Base-by-base conservation (phyloP, 768 basidiomycete species). In the Holtermannia corniformis region DNA sequence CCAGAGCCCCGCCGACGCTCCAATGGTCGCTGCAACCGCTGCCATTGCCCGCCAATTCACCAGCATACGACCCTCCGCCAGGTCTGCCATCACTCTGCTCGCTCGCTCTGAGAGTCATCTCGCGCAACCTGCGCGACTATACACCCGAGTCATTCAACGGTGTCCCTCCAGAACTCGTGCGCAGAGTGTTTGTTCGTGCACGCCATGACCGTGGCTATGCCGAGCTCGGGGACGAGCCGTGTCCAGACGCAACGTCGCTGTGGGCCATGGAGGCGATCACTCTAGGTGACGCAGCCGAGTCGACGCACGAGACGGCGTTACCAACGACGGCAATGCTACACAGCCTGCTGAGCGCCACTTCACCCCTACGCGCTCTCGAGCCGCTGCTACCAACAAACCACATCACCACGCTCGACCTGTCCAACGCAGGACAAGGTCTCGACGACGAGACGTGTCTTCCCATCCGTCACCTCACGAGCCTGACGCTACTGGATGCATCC, bases 141-240 rank as follows among this genome's bases (percentile, higher is more conserved):
- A 42, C 55, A 11, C 49, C 59, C 2, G 23, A 47, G 5, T 49
- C 52, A 2, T 62, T 68, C 46, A 24, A 37, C 10, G 42, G 25
- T 21, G 21, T 64, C 0, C 54, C 63, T 1, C 43, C 52, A 2
- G 12, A 27, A 3, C 22, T 65, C 16, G 28, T 61, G 1, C 14
- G 26, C 20, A 25, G 57, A 20, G 52, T 68, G 4, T 52, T 65
- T n/a, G 46, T 24, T 44, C 57, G 60, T 7, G 44, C 65, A 3
- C 41, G 54, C 5, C 51, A 52, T 32, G 67, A 68, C 47, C 50
- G 67, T 22, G 20, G 22, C 16, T 68, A 68, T 55, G 63, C 60
- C 13, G 47, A 48, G 11, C 37, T 47, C 7, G 24, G 11, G 21
- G n/a, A 20, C 26, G 48, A 26, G 7, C 12, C 27, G 20, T 45